Conservation (phyloP, 495 filamentous ascomycete species). For the Barbatosphaeria neglecta region DNA sequence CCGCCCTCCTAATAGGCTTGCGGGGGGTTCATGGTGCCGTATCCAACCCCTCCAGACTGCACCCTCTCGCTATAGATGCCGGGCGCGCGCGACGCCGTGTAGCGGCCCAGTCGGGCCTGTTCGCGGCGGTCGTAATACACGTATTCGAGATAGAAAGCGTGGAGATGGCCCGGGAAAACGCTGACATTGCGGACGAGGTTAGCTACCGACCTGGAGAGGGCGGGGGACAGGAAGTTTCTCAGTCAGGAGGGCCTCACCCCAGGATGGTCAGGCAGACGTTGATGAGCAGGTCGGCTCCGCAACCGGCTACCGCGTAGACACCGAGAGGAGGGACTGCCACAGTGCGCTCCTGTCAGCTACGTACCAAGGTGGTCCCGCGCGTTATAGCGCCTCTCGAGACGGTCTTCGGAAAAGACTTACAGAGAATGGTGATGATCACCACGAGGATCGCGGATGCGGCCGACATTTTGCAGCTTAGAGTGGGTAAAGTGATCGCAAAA, state of each 20-base stretch:
- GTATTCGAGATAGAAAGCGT: constrained; percentile 86
- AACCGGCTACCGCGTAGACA: constrained; percentile 28
- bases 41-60: constrained; percentile 53
- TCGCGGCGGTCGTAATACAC: constrained; percentile 69
- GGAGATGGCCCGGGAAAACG: constrained; percentile 70
- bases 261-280: constrained; percentile 75
- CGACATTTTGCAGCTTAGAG: constrained; percentile 30
- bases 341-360: neutral
- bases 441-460: constrained; percentile 44
- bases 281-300: constrained; percentile 75
- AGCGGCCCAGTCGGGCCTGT: constrained; percentile 38
- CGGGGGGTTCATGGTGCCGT: constrained; percentile 37
- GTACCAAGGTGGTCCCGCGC: neutral
- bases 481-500: neutral
- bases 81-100: constrained; percentile 41
- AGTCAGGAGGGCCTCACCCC: too few species aligned
- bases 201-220: too few species aligned
- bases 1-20: constrained; percentile 3
- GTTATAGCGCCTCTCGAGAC: neutral
- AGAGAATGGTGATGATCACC: constrained; percentile 44
- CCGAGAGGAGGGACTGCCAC: constrained; percentile 29
- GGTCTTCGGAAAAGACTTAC: constrained; percentile 15
- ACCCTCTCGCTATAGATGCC: constrained; percentile 75
- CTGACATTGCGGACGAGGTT: constrained; percentile 22
- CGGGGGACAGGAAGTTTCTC: too few species aligned